Conservation (phyloP, 306 rosid genomes). For the Heteromeles arbutifolia region DNA sequence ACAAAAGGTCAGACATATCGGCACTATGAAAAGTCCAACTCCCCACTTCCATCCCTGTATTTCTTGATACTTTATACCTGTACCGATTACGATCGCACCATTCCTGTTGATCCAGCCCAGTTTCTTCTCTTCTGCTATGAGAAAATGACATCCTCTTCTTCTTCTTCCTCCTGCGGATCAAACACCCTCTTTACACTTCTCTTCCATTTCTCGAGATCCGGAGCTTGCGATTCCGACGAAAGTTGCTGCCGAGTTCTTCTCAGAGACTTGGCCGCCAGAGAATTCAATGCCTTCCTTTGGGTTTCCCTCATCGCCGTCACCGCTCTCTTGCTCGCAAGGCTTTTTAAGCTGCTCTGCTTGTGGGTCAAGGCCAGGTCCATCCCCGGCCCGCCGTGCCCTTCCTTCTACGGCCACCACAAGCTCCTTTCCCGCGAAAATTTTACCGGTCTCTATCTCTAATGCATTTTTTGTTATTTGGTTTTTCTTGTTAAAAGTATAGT, state of each 20-base stretch:
- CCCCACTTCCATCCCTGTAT: not conserved
- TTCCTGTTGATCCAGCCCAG: not conserved
- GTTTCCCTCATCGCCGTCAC: slow-evolving; percentile 41
- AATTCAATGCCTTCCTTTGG: slow-evolving; percentile 78
- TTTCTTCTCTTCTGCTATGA: slow-evolving; percentile 12
- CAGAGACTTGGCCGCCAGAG: slow-evolving; percentile 47
- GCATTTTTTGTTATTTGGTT: not conserved
- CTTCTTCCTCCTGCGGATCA: slow-evolving; percentile 17
- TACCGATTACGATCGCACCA: not conserved
- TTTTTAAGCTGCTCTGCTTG: slow-evolving; percentile 26
- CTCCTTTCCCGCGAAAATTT: slow-evolving; percentile 45
- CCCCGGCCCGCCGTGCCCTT: slow-evolving; percentile 60
- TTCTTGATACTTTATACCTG: not conserved
- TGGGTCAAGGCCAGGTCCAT: slow-evolving; percentile 42
- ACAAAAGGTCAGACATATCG: not conserved
- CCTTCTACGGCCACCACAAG: slow-evolving; percentile 48
- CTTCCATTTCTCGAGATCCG: slow-evolving; percentile 17
- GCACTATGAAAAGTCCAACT: not conserved
- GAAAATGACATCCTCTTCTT: slow-evolving; percentile 36
- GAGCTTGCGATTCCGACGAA: not conserved
- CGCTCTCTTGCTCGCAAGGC: slow-evolving; percentile 29
- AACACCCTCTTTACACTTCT: slow-evolving; percentile 29
- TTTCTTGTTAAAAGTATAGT: not conserved
- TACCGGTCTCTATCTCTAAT: slow-evolving; percentile 20
- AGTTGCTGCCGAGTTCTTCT: slow-evolving; percentile 24